Base-by-base conservation (phyloP, 805 yeast genomes). In the Schwanniomyces sp. region DNA sequence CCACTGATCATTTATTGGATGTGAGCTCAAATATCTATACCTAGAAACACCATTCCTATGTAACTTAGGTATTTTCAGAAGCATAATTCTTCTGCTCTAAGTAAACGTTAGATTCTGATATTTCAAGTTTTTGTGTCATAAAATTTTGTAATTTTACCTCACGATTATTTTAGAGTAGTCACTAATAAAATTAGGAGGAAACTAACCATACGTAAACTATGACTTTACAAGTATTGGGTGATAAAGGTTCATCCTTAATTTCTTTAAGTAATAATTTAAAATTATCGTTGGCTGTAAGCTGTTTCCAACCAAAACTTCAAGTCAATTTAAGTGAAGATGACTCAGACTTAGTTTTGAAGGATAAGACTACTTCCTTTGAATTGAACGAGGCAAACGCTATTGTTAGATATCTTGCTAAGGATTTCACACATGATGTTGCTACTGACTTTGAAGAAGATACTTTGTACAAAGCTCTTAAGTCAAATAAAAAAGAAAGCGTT, bases 331-430 rank as follows among this genome's bases (percentile, higher is more conserved):
- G 61, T 24, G 67, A 63, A 17, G 56, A 61, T 45, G 68, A 54
- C 30, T 50, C 61, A 38, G 52, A 54, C 4, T 53, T 66, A 41
- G 55, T 46, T 21, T 67, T 76, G 51, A 47, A 63, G 6, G 72
- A 73, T 50, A 62, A 72, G 34, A 64, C 66, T 6, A 39, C 61
- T 21, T 64, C 66, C 2, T 76, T 81, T 45, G 79, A 76, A 54
- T 72, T 86, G 51, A 66, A 74, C 48, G 89, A 86, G 63, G 74
- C 88, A 17, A 84, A 86, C 59, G 83, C 94, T 17, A 82, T 86
- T 44, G 84, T 86, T 51, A 82, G 83, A 62, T 86, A 81, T 57
- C 67, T 84, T 51, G 70, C 81, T 34, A 63, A 70, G 18, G 83
- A 81, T 52, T 84, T 81, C 51, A 47, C 64, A 5, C 55, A 44